A percentile compares a stretch with the other conserved stretches of the same genome.
phyloP scores from a whole-genome alignment of 31 red algal species.

The Asparagopsis taxiformis region DNA sequence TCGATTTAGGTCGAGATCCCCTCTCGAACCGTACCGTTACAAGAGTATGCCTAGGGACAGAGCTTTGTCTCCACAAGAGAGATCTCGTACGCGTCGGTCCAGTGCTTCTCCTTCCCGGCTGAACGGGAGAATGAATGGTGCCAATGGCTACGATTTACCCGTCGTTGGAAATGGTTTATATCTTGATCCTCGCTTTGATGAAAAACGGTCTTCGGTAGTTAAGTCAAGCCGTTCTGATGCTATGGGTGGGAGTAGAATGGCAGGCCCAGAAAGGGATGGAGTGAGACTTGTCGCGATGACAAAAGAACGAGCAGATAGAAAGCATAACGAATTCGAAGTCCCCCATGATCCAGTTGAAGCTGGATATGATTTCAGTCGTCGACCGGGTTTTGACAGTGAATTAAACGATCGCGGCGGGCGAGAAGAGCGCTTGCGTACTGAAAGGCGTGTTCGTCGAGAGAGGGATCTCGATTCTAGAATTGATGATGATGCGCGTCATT shows the following conservation, averaged over 20 bases:
- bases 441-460: slow-evolving; percentile 26
- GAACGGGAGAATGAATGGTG: neutral
- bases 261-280: neutral
- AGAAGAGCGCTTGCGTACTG: neutral
- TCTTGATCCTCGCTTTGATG: neutral
- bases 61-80: neutral
- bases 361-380: neutral
- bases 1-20: neutral
- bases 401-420: neutral
- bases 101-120: neutral
- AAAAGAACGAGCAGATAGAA: neutral
- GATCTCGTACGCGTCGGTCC: neutral
- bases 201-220: neutral
- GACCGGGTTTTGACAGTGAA: neutral
- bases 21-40: neutral
- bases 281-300: neutral
- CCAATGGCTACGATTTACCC: neutral
- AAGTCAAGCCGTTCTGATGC: neutral
- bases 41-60: slow-evolving; percentile 4
- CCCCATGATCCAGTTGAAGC: neutral
- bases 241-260: neutral
- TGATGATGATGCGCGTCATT: slow-evolving; percentile 23
- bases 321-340: neutral
- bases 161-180: neutral
- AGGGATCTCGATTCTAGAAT: slow-evolving; percentile 13